Evolutionary conservation across 148 eudicot genomes (phyloP).

Genomic region (Rhododendron molle): DNA sequence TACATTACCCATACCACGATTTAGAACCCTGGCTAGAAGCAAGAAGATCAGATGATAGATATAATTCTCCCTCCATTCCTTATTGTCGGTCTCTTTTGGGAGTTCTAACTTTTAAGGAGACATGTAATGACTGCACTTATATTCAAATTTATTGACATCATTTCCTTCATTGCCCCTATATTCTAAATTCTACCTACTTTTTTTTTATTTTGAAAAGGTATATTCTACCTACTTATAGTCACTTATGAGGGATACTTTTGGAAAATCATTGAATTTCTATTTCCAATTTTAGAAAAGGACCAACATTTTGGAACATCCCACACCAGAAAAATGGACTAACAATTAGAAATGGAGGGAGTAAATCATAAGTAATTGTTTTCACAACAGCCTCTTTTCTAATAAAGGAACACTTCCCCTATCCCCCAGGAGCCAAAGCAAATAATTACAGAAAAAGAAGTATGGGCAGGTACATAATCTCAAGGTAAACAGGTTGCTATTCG

Average conservation of each 20-base stretch:
- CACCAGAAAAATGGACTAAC: neutral
- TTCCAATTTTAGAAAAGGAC: neutral
- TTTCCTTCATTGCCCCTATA: neutral
- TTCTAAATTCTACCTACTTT: neutral
- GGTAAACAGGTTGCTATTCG: neutral
- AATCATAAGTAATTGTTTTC: neutral
- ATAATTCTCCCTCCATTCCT: neutral
- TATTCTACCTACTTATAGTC: no score
- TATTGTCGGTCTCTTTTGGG: neutral
- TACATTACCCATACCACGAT: neutral
- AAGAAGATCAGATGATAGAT: neutral
- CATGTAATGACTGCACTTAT: neutral
- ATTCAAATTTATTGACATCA: neutral
- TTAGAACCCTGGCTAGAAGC: neutral
- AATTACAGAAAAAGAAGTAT: neutral
- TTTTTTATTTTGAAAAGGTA: no score
- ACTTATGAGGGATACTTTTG: neutral
- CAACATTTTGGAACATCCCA: neutral
- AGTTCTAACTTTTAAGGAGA: neutral
- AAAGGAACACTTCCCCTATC: neutral
- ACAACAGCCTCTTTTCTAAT: neutral
- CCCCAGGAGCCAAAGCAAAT: neutral
- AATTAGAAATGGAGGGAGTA: neutral
- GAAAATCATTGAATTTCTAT: neutral
- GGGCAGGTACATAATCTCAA: neutral